A percentile compares a stretch with the other conserved stretches of the same genome.
Conservation (phyloP, 2,329 filamentous ascomycete species). For the Ilyonectria sp. region DNA sequence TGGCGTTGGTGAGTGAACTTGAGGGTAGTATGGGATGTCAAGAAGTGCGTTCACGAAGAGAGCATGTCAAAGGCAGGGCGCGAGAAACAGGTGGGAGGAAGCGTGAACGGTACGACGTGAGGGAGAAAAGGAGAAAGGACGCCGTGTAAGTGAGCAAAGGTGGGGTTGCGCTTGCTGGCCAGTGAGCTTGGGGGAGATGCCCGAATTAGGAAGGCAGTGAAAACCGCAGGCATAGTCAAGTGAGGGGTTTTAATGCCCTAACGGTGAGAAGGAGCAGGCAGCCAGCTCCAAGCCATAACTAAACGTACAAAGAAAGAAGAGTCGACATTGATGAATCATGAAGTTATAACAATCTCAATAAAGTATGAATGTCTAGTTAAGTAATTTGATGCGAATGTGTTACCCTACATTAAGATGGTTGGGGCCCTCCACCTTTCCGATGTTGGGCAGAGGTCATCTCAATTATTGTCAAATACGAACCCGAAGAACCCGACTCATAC, state of each 20-base stretch:
- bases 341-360: too few relatives aligned
- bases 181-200: slow-evolving; percentile 46
- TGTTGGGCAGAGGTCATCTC: too few relatives aligned
- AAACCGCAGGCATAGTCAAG: not conserved
- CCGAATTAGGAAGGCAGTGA: slow-evolving; percentile 47
- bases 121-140: slow-evolving; percentile 5
- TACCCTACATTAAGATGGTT: too few relatives aligned
- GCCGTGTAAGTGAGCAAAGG: slow-evolving; percentile 29
- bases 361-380: too few relatives aligned
- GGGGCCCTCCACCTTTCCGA: too few relatives aligned
- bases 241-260: slow-evolving; percentile 27
- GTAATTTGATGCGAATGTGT: too few relatives aligned
- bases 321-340: not conserved
- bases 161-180: slow-evolving; percentile 44
- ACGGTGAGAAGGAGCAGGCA: not conserved
- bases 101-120: not conserved
- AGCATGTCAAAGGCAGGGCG: slow-evolving; percentile 25
- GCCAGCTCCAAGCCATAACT: not conserved
- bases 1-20: slow-evolving; percentile 13
- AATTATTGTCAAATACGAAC: too few relatives aligned
- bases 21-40: not conserved
- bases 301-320: too few relatives aligned
- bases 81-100: not conserved
- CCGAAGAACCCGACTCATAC: too few relatives aligned
- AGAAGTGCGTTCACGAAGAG: not conserved